A percentile compares a stretch with the other conserved stretches of the same genome.
These are phyloP conservation scores for Laburnicola sp. DNA, from an alignment of 2,329 filamentous ascomycete genomes.

Conservation along the genomic window DNA sequence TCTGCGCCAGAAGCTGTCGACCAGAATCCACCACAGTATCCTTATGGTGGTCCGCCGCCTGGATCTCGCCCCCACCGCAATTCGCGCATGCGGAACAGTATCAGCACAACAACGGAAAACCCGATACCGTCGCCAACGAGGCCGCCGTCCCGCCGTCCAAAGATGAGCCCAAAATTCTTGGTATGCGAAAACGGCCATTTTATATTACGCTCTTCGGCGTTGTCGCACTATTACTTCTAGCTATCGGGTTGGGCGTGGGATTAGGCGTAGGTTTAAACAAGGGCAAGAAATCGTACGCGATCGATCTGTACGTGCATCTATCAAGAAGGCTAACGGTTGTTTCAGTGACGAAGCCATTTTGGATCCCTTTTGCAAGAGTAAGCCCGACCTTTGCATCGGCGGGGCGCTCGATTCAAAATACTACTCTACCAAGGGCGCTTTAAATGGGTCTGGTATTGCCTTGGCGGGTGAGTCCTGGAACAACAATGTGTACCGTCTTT, in stretches of 20 bases:
- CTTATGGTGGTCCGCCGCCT: slow-evolving; percentile 7
- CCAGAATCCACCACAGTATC: slow-evolving; percentile 2
- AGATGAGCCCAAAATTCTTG: slow-evolving; percentile 24
- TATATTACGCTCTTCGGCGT: slow-evolving; percentile 28
- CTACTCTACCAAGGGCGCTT: slow-evolving; percentile 47
- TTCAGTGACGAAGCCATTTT: slow-evolving; percentile 9
- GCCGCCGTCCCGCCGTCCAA: neutral
- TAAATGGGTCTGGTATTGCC: slow-evolving; percentile 53
- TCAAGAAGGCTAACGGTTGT: neutral
- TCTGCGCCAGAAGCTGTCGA: slow-evolving; percentile 15
- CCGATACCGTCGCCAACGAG: slow-evolving; percentile 1
- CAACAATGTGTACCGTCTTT: slow-evolving; percentile 39
- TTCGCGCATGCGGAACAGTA: neutral
- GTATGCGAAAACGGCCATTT: slow-evolving; percentile 30
- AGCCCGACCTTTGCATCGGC: slow-evolving; percentile 43
- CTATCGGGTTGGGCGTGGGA: slow-evolving; percentile 43
- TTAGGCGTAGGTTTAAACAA: slow-evolving; percentile 37
- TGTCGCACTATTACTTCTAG: slow-evolving; percentile 38
- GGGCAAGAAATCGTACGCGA: slow-evolving; percentile 21
- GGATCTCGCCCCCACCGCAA: slow-evolving; percentile 8
- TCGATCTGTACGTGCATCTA: neutral
- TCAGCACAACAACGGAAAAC: slow-evolving; percentile 6
- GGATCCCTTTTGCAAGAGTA: slow-evolving; percentile 30
- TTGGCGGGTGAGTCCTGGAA: slow-evolving; percentile 49
- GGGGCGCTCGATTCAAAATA: slow-evolving; percentile 45